phyloP scores from a whole-genome alignment of 1,284 basidiomycete genomes.

The Coriolopsis trogii region DNA sequence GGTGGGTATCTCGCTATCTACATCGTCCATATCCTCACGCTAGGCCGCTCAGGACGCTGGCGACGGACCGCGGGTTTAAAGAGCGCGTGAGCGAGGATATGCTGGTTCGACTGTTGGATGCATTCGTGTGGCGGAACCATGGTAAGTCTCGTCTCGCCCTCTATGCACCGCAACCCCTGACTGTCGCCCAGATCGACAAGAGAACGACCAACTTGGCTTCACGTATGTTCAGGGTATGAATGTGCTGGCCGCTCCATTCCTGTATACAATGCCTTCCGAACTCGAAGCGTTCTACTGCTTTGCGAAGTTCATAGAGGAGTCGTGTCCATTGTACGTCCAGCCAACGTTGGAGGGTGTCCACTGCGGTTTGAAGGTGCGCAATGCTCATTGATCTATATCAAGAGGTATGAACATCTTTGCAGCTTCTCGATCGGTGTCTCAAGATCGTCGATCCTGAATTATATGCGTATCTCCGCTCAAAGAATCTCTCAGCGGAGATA shows the following conservation, averaged over 20 bases:
- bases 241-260: constrained; percentile 94
- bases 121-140: constrained; percentile 94
- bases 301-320: constrained; percentile 90
- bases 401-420: background rate
- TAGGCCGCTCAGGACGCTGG: constrained; percentile 74
- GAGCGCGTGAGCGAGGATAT: constrained; percentile 94
- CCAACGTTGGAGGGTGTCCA: constrained; percentile 96
- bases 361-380: constrained; percentile 82
- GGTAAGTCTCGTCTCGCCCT: constrained; percentile 46
- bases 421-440: constrained; percentile 92
- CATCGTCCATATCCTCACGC: background rate
- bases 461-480: constrained; percentile 79
- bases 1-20: constrained; percentile 42
- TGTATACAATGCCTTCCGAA: constrained; percentile 95
- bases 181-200: constrained; percentile 60
- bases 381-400: background rate
- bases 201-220: constrained; percentile 76
- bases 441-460: constrained; percentile 90
- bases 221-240: constrained; percentile 99
- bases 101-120: constrained; percentile 93
- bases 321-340: constrained; percentile 93
- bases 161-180: constrained; percentile 3
- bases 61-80: constrained; percentile 94
- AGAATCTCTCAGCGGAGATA: constrained; percentile 96
- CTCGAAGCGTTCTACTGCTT: constrained; percentile 97